phyloP scores from a whole-genome alignment of 2,329 filamentous ascomycete species.

The Colletotrichum sp. region DNA sequence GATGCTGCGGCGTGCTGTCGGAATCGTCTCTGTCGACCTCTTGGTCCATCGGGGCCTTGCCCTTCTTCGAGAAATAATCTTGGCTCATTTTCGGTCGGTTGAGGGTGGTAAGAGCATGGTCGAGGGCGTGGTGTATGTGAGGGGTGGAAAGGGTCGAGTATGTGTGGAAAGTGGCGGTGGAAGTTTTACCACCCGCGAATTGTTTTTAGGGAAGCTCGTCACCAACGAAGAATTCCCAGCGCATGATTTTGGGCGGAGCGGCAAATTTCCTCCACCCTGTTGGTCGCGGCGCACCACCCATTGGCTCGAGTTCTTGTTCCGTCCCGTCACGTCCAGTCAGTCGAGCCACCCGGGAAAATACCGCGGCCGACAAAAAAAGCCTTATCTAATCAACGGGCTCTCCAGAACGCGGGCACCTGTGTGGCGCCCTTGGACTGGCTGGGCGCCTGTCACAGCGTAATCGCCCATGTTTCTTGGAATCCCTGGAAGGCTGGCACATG shows the following conservation, averaged over 20 bases:
- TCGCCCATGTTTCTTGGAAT: constrained; percentile 1
- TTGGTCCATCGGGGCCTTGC: constrained; percentile 47
- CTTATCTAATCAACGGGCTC: constrained; percentile 30
- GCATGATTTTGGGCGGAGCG: constrained; percentile 33
- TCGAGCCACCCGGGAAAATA: constrained; percentile 27
- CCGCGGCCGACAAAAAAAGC: not conserved
- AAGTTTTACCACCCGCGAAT: constrained; percentile 13
- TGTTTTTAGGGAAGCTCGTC: constrained; percentile 18
- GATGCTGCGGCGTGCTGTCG: constrained; percentile 28
- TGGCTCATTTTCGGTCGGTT: constrained; percentile 59
- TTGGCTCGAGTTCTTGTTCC: constrained; percentile 25
- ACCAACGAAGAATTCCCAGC: constrained; percentile 3
- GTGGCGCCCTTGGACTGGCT: not conserved
- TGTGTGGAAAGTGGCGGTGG: not conserved
- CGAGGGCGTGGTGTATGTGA: constrained; percentile 15
- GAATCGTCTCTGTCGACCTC: constrained; percentile 28
- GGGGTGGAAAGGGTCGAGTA: not conserved
- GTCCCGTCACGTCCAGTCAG: not conserved
- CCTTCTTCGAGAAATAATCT: constrained; percentile 61
- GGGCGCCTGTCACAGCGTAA: constrained; percentile 3
- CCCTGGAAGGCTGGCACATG: constrained; percentile 4
- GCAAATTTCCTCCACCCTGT: constrained; percentile 31
- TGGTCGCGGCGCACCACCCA: constrained; percentile 27
- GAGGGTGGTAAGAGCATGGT: constrained; percentile 38
- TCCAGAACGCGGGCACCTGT: not conserved